These are phyloP conservation scores for Raphanus sativus DNA, from an alignment of 345 rosid genomes.

Conservation along the genomic window DNA sequence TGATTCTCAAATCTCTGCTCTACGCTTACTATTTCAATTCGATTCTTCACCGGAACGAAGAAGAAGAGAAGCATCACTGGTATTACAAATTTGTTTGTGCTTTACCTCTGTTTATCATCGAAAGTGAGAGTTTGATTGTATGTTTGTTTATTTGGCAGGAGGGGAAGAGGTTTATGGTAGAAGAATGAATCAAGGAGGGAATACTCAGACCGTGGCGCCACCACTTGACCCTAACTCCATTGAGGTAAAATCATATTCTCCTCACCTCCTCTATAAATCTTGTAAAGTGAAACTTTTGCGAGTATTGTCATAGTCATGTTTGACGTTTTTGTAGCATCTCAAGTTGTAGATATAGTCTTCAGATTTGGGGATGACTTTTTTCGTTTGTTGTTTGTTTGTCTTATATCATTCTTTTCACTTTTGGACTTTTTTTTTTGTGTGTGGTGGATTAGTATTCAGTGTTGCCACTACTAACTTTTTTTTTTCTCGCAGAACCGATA, in stretches of 20 bases:
- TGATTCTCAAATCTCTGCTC: slow-evolving; percentile 35
- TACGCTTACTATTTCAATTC: slow-evolving; percentile 11
- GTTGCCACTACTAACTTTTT: slow-evolving; percentile 13
- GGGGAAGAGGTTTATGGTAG: slow-evolving; percentile 37
- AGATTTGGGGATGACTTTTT: slow-evolving; percentile 3
- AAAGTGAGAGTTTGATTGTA: slow-evolving; percentile 4
- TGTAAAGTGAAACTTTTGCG: too few species aligned
- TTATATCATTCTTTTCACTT: not conserved
- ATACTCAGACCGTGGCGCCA: slow-evolving; percentile 56
- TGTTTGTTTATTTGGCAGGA: slow-evolving; percentile 32
- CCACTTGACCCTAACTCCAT: slow-evolving; percentile 59
- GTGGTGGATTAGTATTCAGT: not conserved
- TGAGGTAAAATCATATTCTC: slow-evolving; percentile 58
- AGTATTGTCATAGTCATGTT: not conserved
- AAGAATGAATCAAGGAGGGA: slow-evolving; percentile 83
- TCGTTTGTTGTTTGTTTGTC: not conserved
- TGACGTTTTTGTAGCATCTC: slow-evolving; percentile 5
- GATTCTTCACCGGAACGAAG: slow-evolving; percentile 25
- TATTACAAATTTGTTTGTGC: not conserved
- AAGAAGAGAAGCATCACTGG: slow-evolving; percentile 15
- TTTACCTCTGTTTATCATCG: slow-evolving; percentile 5
- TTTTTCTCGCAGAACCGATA: slow-evolving; percentile 50
- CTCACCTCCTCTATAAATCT: not conserved
- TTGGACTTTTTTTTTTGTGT: not conserved
- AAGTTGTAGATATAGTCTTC: slow-evolving; percentile 11